phyloP scores from a whole-genome alignment of 441 rosid species.

The Rhodomyrtus psidioides region DNA sequence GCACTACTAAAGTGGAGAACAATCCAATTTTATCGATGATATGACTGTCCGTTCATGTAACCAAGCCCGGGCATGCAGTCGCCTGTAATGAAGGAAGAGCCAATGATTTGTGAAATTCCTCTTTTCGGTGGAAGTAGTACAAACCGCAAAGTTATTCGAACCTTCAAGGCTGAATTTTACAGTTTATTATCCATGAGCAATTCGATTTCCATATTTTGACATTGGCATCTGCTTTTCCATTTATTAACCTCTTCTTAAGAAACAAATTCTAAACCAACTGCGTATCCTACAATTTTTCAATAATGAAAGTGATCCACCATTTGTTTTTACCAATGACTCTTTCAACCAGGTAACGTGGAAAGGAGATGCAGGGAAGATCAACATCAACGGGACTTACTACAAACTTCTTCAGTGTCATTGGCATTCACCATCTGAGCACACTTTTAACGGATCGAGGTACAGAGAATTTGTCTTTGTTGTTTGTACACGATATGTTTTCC shows the following conservation, averaged over 20 bases:
- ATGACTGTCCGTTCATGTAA: neutral
- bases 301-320: neutral
- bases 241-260: neutral
- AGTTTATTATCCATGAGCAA: neutral
- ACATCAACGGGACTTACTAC: slow-evolving; percentile 27
- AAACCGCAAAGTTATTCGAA: neutral
- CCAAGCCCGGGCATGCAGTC: neutral
- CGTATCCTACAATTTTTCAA: neutral
- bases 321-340: neutral
- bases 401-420: slow-evolving; percentile 43
- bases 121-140: neutral
- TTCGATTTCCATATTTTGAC: neutral
- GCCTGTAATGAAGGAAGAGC: neutral
- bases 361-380: slow-evolving; percentile 52
- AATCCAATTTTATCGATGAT: neutral
- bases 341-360: slow-evolving; percentile 42
- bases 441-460: slow-evolving; percentile 38
- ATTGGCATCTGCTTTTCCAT: neutral
- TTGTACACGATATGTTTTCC: neutral
- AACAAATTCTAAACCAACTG: neutral
- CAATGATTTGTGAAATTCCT: neutral
- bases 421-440: slow-evolving; percentile 71
- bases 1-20: neutral
- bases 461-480: neutral
- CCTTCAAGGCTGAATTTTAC: neutral